Evolutionary conservation across 768 basidiomycete genomes (phyloP).

Genomic region (Mycena galopus): DNA sequence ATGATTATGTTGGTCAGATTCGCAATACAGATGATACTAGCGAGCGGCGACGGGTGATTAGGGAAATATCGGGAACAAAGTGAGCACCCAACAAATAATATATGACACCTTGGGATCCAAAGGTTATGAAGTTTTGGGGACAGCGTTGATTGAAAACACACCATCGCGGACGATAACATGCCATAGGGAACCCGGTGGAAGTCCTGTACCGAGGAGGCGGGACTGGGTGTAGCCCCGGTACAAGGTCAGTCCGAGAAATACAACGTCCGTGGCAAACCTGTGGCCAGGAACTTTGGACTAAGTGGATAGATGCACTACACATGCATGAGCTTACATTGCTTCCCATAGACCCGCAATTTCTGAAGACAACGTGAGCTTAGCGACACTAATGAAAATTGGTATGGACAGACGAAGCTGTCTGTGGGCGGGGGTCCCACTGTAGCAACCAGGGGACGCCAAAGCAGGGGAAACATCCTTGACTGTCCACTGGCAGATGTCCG

Average conservation of each 20-base stretch:
- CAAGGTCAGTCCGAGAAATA: constrained; percentile 16
- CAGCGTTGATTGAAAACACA: constrained; percentile 6
- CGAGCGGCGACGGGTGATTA: constrained; percentile 8
- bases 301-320: constrained; percentile 4
- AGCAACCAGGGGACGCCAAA: constrained; percentile 10
- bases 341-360: constrained; percentile 13
- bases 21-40: constrained; percentile 13
- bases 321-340: constrained; percentile 11
- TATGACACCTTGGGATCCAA: constrained; percentile 10
- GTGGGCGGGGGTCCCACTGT: constrained; percentile 13
- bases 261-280: constrained; percentile 11
- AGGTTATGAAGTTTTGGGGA: constrained; percentile 10
- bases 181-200: constrained; percentile 14
- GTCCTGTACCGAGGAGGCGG: constrained; percentile 9
- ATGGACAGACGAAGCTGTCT: constrained; percentile 13
- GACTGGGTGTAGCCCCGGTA: constrained; percentile 11
- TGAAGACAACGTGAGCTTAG: constrained; percentile 4
- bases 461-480: constrained; percentile 16
- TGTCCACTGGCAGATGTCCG: constrained; percentile 7
- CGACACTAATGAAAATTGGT: not conserved
- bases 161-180: constrained; percentile 14
- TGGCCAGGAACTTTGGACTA: constrained; percentile 6
- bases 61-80: constrained; percentile 12
- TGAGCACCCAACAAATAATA: constrained; percentile 13
- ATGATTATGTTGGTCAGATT: constrained; percentile 17